Evolutionary conservation across 2,329 filamentous ascomycete species (phyloP), one percentile per base, ranked within the genome.

Genomic region (Aspergillus hortae): DNA sequence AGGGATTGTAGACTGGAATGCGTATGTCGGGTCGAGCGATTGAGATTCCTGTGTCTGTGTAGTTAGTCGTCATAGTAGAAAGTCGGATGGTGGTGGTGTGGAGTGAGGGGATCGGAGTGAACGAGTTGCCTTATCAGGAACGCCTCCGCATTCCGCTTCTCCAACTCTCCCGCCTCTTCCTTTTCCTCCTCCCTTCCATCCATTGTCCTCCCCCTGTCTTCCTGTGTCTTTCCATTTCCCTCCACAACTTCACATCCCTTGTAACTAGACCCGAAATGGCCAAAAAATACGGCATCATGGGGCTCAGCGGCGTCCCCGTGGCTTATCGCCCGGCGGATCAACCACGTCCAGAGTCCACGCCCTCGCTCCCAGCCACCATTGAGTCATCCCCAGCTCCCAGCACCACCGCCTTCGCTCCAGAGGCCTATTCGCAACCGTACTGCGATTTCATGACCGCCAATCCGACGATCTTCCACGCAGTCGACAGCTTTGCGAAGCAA

Each of bases 401-500:
- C 44, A 46, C 59, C 15, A 42, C 46, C 45, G 53, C 61, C 17
- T 46, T 64, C 17, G 59, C 73, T 47, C 72, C 74, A 4, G 84
- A 85, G 63, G 79, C 79, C 53, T 95, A 91, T 69, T 88, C 89
- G 7, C 80, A 90, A 72, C 90, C 91, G 1, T 96, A 95, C 69
- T 87, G 88, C 68, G 81, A 90, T 48, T 97, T 96, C 68, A 82
- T 97, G 76, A 88, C 85, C 42, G 81, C 88, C 56, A 96, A 96
- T 67, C 94, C 94, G 0, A 97, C 94, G 7, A 83, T 96, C 44
- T 99, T 95, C 71, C 94, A 99, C 66, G 85, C 90, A 1, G 91
- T 96, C 25, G 82, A 85, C 52, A 83, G 90, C 61, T 90, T 96
- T 68, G 85, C 87, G 63, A 77, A 80, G 52, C 86, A 91, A 64